These are phyloP conservation scores for Phytopythium vexans DNA, from an alignment of 352 stramenopile genomes.

Conservation along the genomic window DNA sequence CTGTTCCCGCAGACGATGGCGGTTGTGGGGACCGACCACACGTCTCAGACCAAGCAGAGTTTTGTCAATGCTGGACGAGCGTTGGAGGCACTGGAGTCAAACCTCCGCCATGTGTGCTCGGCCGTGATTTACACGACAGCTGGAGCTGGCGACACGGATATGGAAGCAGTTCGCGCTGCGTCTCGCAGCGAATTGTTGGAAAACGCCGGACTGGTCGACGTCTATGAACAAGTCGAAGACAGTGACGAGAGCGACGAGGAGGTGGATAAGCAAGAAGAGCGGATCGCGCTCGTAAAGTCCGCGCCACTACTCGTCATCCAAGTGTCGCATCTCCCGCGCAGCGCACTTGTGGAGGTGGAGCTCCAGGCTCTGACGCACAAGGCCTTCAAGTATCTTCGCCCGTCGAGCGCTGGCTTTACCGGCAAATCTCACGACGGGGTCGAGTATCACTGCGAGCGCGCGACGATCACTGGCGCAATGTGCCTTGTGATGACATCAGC, in stretches of 20 bases:
- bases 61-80: slow-evolving; percentile 64
- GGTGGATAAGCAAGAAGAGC: slow-evolving; percentile 54
- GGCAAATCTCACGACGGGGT: slow-evolving; percentile 5
- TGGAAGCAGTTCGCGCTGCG: slow-evolving; percentile 6
- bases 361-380: slow-evolving; percentile 71
- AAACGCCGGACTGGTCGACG: slow-evolving; percentile 54
- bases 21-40: slow-evolving; percentile 52
- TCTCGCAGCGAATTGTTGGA: slow-evolving; percentile 21
- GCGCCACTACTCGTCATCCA: slow-evolving; percentile 59
- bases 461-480: slow-evolving; percentile 39
- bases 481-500: slow-evolving; percentile 49
- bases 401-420: slow-evolving; percentile 12
- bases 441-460: slow-evolving; percentile 30
- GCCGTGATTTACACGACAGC: slow-evolving; percentile 58
- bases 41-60: slow-evolving; percentile 46
- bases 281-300: slow-evolving; percentile 38
- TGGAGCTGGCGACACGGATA: slow-evolving; percentile 5
- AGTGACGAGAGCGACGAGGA: slow-evolving; percentile 78
- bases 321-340: slow-evolving; percentile 62
- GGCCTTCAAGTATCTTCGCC: slow-evolving; percentile 48
- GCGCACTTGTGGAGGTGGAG: slow-evolving; percentile 75
- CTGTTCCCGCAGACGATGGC: slow-evolving; percentile 95
- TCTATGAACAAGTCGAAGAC: slow-evolving; percentile 51
- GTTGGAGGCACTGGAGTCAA: slow-evolving; percentile 75
- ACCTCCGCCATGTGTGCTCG: slow-evolving; percentile 70